Evolutionary conservation across 257 asterid species (phyloP), one percentile per base, ranked within the genome.

Genomic region (Solanum chmielewskii): DNA sequence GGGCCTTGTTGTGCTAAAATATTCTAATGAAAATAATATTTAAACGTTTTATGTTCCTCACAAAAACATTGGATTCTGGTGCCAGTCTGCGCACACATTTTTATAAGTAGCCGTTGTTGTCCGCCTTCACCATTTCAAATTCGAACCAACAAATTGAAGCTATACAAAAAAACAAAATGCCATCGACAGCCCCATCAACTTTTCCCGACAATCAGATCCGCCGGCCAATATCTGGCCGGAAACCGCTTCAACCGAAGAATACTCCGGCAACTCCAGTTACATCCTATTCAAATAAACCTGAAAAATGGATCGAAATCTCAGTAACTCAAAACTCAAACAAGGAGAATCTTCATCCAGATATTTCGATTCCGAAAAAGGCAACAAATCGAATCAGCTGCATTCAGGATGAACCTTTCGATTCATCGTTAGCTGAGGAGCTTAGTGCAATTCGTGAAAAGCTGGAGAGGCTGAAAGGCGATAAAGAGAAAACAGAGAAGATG

Each of bases 401-500:
- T 80, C 44, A 80, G 11, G 44, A 23, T 3, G 64, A 81, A 0
- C 88, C 89, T 3, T 31, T 92, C 20, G 97, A 93, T 74, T 84
- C 95, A 3, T 94, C 97, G 5, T 85, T 95, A 25, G 96, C 94
- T 9, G 98, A 96, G 27, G 99, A 96, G 94, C 95, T 95, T 41
- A 93, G 75, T 11, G 95, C 95, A 64, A 86, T 93, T 25, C 94
- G 97, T 0, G 92, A 91, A 45, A 95, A 88, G 92, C 92, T 92
- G 1, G 97, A 92, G 86, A 92, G 98, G 62, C 60, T 93, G 90
- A 93, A 90, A 89, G 60, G 76, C 2, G 98, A 96, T 52, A 92
- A 86, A 89, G 94, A 91, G 31, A 89, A 90, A 49, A 94, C 93
- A 3, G 95, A 94, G 81, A 89, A 88, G 89, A 23, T 92, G 91